A percentile compares a stretch with the other conserved stretches of the same genome.
These are phyloP conservation scores for Scheffersomyces titani DNA, from an alignment of 1,139 yeast species.

Conservation along the genomic window DNA sequence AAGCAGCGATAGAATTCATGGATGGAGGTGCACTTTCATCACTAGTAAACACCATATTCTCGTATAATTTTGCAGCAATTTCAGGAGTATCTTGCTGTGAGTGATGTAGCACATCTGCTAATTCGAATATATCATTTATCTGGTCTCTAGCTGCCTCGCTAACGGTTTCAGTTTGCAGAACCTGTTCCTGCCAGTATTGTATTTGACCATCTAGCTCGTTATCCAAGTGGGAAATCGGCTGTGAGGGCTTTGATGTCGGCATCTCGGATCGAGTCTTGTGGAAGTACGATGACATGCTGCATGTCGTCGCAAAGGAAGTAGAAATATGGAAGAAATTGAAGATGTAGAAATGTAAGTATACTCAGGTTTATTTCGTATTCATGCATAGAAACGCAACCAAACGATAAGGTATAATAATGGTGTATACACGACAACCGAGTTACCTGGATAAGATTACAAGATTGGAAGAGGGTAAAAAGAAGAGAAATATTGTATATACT, in stretches of 20 bases:
- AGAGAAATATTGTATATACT: no score
- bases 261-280: not conserved
- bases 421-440: not conserved
- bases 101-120: conserved; percentile 15
- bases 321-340: not conserved
- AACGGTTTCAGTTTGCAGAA: conserved; percentile 22
- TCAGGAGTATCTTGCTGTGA: conserved; percentile 10
- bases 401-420: not conserved
- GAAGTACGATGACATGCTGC: not conserved
- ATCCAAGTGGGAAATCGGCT: not conserved
- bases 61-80: not conserved
- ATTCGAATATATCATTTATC: conserved; percentile 30
- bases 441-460: not conserved
- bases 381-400: not conserved
- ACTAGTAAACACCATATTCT: not conserved
- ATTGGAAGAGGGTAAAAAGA: not conserved
- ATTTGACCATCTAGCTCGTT: not conserved
- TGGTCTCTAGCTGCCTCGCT: conserved; percentile 20
- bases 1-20: conserved; percentile 29
- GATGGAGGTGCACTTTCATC: conserved; percentile 9
- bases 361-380: no score
- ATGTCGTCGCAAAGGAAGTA: not conserved
- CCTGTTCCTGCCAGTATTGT: conserved; percentile 4
- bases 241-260: not conserved
- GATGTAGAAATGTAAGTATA: not conserved